Percentiles rank a stretch among this genome's conserved stretches.
Conservation (phyloP, 257 asterid genomes). For the Linaria vulgaris region DNA sequence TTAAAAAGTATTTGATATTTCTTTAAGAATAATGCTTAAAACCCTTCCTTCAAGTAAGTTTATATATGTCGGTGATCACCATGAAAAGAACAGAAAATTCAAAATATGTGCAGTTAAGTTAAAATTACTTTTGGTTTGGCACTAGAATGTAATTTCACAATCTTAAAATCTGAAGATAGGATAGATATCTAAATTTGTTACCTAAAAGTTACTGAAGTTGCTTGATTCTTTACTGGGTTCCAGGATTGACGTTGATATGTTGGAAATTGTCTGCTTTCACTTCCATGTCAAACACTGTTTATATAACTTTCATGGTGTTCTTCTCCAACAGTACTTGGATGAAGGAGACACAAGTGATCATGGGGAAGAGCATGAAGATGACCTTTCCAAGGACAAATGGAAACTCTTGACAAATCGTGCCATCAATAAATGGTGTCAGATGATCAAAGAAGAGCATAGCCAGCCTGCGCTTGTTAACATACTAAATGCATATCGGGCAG, state of each 20-base stretch:
- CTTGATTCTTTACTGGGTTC: constrained; percentile 9
- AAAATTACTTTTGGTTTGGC: constrained; percentile 8
- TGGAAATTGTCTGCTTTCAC: constrained; percentile 5
- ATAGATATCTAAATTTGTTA: constrained; percentile 8
- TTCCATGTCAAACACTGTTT: constrained; percentile 7
- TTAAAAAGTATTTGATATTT: not conserved
- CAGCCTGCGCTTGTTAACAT: constrained; percentile 56
- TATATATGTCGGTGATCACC: not conserved
- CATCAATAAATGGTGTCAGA: constrained; percentile 58
- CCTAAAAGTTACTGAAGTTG: constrained; percentile 15
- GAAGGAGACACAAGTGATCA: constrained; percentile 60
- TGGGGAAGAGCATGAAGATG: constrained; percentile 46
- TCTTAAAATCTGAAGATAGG: not conserved
- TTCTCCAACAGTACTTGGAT: constrained; percentile 59
- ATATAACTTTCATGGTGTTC: constrained; percentile 8
- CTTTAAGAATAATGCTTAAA: constrained; percentile 7
- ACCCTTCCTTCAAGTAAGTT: constrained; percentile 3
- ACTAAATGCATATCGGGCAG: constrained; percentile 90
- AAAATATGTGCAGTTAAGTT: not conserved
- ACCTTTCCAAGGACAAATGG: constrained; percentile 34
- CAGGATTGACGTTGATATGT: constrained; percentile 5
- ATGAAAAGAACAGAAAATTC: not conserved
- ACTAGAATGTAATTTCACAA: constrained; percentile 19
- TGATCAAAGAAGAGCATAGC: constrained; percentile 53
- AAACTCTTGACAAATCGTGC: constrained; percentile 49